phyloP scores from a whole-genome alignment of 2,329 filamentous ascomycete species.

The Ampelomyces quisqualis region DNA sequence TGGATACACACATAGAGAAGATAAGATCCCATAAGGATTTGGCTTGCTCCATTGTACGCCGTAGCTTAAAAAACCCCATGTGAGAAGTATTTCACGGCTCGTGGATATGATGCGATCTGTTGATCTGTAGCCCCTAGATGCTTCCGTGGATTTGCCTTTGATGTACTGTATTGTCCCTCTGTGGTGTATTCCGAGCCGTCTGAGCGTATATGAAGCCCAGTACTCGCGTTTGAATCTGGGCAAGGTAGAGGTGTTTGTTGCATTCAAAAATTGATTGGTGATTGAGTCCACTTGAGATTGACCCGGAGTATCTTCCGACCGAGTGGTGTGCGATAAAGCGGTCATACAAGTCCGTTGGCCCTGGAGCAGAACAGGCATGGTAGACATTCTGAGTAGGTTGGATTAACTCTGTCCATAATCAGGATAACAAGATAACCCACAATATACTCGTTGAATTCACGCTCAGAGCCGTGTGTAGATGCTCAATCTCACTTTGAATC shows the following conservation, averaged over 20 bases:
- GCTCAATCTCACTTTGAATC: constrained; percentile 10
- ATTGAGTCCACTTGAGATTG: too few relatives aligned
- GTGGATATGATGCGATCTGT: neutral
- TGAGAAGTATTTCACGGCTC: neutral
- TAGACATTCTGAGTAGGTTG: neutral
- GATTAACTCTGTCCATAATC: neutral
- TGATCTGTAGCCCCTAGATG: too few relatives aligned
- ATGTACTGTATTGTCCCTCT: neutral
- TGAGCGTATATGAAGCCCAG: too few relatives aligned
- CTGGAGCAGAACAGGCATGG: constrained; percentile 1
- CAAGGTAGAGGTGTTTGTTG: too few relatives aligned
- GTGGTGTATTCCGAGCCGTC: neutral
- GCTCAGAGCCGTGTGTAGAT: constrained; percentile 6
- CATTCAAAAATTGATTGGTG: too few relatives aligned
- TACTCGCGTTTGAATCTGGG: too few relatives aligned
- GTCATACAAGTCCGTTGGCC: neutral
- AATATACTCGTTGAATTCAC: constrained; percentile 9
- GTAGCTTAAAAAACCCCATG: constrained; percentile 1
- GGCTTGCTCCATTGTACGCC: constrained; percentile 6
- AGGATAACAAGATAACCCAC: constrained; percentile 3
- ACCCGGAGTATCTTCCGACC: too few relatives aligned
- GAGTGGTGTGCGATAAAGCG: too few relatives aligned
- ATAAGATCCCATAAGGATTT: constrained; percentile 5
- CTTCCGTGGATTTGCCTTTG: too few relatives aligned
- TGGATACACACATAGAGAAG: constrained; percentile 12